A percentile compares a stretch with the other conserved stretches of the same genome.
Conservation (phyloP, 2,329 filamentous ascomycete genomes). For the Fusarium sp. region DNA sequence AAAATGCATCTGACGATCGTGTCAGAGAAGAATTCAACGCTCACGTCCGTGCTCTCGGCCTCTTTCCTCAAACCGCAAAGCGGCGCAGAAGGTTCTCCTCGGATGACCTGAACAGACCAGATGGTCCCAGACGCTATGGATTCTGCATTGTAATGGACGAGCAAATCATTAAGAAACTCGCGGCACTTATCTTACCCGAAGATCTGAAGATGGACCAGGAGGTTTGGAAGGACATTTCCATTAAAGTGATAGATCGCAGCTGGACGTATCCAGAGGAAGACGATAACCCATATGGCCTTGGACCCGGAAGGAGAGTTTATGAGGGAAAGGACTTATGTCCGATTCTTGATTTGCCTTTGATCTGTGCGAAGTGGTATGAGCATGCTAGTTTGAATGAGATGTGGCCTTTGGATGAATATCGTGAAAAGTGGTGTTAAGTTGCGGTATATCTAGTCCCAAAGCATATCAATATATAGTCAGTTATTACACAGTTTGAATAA, state of each 20-base stretch:
- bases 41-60: constrained; percentile 1
- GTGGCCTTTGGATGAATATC: background rate
- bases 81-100: background rate
- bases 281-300: fast-evolving
- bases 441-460: background rate
- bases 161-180: background rate
- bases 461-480: background rate
- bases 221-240: background rate
- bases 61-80: constrained; percentile 1
- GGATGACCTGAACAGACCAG: constrained; percentile 13
- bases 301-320: background rate
- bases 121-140: background rate
- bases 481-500: background rate
- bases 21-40: constrained; percentile 33
- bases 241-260: constrained; percentile 14
- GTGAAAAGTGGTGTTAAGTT: background rate
- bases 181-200: background rate
- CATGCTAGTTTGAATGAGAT: background rate
- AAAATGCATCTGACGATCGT: constrained; percentile 28
- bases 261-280: background rate
- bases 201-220: background rate
- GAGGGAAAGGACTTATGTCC: background rate
- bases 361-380: background rate
- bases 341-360: background rate
- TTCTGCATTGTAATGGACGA: constrained; percentile 23